phyloP scores from a whole-genome alignment of 2,329 filamentous ascomycete genomes.

The Hymenoscyphus repandus region DNA sequence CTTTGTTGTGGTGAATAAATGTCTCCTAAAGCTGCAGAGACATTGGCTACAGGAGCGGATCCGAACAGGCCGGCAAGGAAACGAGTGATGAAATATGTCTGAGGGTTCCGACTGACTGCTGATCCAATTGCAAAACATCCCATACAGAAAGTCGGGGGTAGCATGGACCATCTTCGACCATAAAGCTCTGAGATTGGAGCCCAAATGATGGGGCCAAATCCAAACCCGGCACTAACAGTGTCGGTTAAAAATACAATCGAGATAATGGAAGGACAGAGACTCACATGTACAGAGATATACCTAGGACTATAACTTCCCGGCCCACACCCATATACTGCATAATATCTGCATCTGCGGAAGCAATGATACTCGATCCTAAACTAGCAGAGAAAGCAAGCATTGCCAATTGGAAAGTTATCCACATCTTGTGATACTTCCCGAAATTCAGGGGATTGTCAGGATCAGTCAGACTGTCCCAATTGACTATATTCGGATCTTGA shows the following conservation, averaged over 20 bases:
- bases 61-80: slow-evolving; percentile 62
- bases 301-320: slow-evolving; percentile 39
- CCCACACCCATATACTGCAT: slow-evolving; percentile 38
- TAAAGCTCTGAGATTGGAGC: slow-evolving; percentile 60
- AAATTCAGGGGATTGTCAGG: slow-evolving; percentile 44
- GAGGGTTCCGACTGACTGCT: slow-evolving; percentile 52
- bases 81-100: slow-evolving; percentile 56
- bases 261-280: slow-evolving; percentile 3
- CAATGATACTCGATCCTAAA: slow-evolving; percentile 45
- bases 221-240: slow-evolving; percentile 37
- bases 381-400: slow-evolving; percentile 45
- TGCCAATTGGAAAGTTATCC: slow-evolving; percentile 43
- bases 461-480: slow-evolving; percentile 37
- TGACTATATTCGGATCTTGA: slow-evolving; percentile 79
- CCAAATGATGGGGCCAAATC: slow-evolving; percentile 52
- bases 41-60: slow-evolving; percentile 57
- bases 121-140: slow-evolving; percentile 58
- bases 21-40: slow-evolving; percentile 57
- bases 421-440: slow-evolving; percentile 38
- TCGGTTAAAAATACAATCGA: neutral
- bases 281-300: slow-evolving; percentile 42
- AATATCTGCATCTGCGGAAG: slow-evolving; percentile 40
- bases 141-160: slow-evolving; percentile 50
- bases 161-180: slow-evolving; percentile 54
- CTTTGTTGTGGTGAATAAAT: slow-evolving; percentile 49